phyloP scores from a whole-genome alignment of 1,139 yeast genomes.

The Pichia sp. region DNA sequence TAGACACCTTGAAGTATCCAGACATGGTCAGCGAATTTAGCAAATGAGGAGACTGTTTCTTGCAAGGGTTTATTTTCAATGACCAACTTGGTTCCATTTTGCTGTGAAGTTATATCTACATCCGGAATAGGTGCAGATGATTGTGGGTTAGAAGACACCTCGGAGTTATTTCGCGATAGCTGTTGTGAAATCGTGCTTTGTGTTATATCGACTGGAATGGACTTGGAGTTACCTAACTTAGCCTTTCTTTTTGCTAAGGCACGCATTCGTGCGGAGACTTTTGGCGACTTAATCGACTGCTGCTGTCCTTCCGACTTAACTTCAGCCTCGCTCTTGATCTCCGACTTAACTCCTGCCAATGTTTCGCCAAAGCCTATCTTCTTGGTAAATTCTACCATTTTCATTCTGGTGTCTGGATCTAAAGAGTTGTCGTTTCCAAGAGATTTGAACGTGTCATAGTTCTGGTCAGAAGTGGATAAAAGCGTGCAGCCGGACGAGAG shows the following conservation, averaged over 20 bases:
- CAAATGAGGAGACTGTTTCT: constrained; percentile 44
- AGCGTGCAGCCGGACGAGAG: constrained; percentile 66
- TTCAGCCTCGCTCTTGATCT: constrained; percentile 3
- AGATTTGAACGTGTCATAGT: constrained; percentile 27
- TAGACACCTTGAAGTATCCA: constrained; percentile 99
- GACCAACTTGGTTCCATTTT: constrained; percentile 76
- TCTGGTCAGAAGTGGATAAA: constrained; percentile 63
- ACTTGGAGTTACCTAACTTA: constrained; percentile 58
- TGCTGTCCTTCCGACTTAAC: constrained; percentile 6
- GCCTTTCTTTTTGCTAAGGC: constrained; percentile 95
- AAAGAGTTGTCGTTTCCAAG: background rate
- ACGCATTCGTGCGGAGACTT: constrained; percentile 69
- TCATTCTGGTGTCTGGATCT: constrained; percentile 36
- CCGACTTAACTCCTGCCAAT: background rate
- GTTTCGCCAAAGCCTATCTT: constrained; percentile 28
- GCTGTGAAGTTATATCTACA: constrained; percentile 69
- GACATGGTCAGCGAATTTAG: constrained; percentile 69
- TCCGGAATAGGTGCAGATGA: constrained; percentile 19
- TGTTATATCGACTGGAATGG: constrained; percentile 66
- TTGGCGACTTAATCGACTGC: constrained; percentile 14
- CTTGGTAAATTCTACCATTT: constrained; percentile 29
- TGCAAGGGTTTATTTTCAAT: constrained; percentile 74
- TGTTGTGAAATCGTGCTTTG: constrained; percentile 71
- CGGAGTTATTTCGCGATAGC: constrained; percentile 33
- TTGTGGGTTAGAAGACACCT: background rate